Evolutionary conservation across 2,329 filamentous ascomycete species (phyloP).

Genomic region (Diaporthe sp.): DNA sequence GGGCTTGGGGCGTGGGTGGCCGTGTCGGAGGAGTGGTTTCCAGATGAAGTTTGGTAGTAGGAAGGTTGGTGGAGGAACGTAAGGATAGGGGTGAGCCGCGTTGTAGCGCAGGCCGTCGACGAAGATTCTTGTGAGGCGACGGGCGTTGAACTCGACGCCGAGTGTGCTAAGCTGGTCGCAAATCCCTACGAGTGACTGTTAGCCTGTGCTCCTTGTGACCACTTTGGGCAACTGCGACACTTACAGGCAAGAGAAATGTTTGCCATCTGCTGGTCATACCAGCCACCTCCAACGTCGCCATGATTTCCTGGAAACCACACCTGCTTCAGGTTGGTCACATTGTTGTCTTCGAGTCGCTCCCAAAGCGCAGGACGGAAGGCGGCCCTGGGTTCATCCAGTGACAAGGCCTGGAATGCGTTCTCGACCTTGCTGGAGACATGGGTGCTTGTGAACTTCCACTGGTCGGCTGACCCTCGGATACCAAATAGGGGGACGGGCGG

Average conservation of each 20-base stretch:
- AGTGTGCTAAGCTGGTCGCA: slow-evolving; percentile 50
- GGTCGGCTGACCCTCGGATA: slow-evolving; percentile 51
- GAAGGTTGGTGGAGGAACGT: slow-evolving; percentile 38
- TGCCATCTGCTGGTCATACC: slow-evolving; percentile 54
- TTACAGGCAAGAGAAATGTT: slow-evolving; percentile 50
- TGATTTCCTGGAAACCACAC: slow-evolving; percentile 74
- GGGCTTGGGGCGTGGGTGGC: slow-evolving; percentile 37
- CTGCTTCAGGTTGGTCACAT: slow-evolving; percentile 48
- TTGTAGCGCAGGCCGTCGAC: slow-evolving; percentile 47
- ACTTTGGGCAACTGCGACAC: slow-evolving; percentile 15
- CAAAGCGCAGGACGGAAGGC: slow-evolving; percentile 58
- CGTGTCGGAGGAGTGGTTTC: slow-evolving; percentile 36
- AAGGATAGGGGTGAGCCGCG: slow-evolving; percentile 50
- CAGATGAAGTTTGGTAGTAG: slow-evolving; percentile 39
- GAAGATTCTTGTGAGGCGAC: slow-evolving; percentile 45
- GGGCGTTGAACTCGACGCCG: slow-evolving; percentile 49
- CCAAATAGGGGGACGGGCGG: slow-evolving; percentile 55
- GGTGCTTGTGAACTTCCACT: slow-evolving; percentile 58
- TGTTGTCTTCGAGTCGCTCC: slow-evolving; percentile 49
- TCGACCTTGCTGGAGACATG: slow-evolving; percentile 55
- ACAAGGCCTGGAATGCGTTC: slow-evolving; percentile 64
- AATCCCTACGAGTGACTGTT: slow-evolving; percentile 44
- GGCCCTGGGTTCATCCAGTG: slow-evolving; percentile 61
- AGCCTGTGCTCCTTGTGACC: not conserved
- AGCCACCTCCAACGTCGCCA: slow-evolving; percentile 73